Evolutionary conservation across 2,329 filamentous ascomycete species (phyloP).

Genomic region (Aspergillus floridensis): DNA sequence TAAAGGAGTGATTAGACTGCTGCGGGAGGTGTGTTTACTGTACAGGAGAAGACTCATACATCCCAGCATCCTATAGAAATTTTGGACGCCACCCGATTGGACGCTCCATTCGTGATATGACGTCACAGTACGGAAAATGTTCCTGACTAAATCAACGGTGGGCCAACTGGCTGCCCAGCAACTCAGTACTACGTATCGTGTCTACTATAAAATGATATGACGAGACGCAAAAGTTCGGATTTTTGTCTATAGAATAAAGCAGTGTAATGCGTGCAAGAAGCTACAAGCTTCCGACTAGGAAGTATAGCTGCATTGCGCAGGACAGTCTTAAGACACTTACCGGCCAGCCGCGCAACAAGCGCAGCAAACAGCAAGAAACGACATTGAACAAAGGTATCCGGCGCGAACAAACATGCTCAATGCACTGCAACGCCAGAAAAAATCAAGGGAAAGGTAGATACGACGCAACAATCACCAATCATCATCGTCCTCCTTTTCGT

Average conservation of each 20-base stretch:
- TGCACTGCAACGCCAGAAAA: conserved; percentile 6
- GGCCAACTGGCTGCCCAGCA: no score
- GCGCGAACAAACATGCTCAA: conserved; percentile 12
- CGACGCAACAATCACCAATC: conserved; percentile 38
- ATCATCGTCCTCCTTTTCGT: conserved; percentile 47
- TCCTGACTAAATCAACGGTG: not conserved
- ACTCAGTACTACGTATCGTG: no score
- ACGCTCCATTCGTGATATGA: not conserved
- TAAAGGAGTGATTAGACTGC: no score
- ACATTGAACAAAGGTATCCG: conserved; percentile 16
- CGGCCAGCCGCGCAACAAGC: not conserved
- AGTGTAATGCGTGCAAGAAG: not conserved
- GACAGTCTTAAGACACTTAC: not conserved
- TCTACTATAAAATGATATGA: not conserved
- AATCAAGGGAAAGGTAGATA: not conserved
- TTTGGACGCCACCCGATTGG: not conserved
- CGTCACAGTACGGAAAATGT: not conserved
- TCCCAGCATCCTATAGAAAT: not conserved
- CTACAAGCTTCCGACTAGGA: not conserved
- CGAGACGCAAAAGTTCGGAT: not conserved
- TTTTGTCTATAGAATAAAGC: not conserved
- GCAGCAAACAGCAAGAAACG: not conserved
- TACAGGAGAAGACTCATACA: no score
- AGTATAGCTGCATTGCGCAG: not conserved
- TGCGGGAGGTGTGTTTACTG: no score